phyloP scores from a whole-genome alignment of 192 early-diverging fungal species.

The Geosiphon pyriformis region DNA sequence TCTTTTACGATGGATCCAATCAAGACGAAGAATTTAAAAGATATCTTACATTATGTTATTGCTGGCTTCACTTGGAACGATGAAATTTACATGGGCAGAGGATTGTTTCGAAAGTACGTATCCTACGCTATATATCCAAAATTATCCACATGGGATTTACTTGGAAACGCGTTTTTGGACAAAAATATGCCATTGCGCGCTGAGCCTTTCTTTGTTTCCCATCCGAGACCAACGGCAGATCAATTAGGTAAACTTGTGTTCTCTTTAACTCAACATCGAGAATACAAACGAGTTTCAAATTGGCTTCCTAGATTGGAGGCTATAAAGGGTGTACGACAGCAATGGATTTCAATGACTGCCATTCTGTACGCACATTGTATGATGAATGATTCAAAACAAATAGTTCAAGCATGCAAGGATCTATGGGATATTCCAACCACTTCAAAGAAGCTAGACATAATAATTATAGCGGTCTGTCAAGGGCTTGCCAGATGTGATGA shows the following conservation, averaged over 20 bases:
- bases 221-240: background rate
- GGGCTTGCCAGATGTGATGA: background rate
- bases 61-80: background rate
- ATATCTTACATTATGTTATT: background rate
- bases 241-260: background rate
- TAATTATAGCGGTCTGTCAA: background rate
- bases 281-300: background rate
- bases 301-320: background rate
- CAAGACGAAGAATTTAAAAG: background rate
- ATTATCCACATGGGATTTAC: background rate
- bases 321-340: background rate
- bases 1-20: background rate
- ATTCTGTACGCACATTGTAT: background rate
- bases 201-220: background rate
- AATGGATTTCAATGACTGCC: background rate
- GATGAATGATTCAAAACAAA: background rate
- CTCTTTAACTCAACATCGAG: background rate
- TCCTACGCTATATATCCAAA: background rate
- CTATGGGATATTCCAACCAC: background rate
- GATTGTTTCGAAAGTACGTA: background rate
- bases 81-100: too few relatives aligned
- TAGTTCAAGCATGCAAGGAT: background rate
- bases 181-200: background rate
- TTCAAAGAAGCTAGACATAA: background rate
- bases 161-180: background rate